A percentile compares a stretch with the other conserved stretches of the same genome.
These are phyloP conservation scores for Penicillium crystallinum DNA, from an alignment of 495 filamentous ascomycete species.

Conservation along the genomic window DNA sequence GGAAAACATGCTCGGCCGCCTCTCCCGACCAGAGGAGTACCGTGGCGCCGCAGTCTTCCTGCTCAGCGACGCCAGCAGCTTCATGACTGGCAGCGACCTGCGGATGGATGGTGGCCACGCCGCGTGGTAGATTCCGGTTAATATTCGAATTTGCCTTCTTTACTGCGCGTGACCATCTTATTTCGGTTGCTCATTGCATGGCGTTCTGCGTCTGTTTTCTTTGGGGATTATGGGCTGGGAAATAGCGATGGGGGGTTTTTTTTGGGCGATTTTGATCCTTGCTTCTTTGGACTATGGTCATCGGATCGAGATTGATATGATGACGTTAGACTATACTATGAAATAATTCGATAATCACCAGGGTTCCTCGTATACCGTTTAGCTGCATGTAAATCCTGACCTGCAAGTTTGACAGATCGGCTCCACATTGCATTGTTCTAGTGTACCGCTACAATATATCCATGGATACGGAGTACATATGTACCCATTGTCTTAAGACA, in stretches of 20 bases:
- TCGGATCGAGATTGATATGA: background rate
- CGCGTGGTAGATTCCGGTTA: conserved; percentile 55
- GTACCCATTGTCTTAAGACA: too few species aligned
- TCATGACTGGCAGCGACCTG: conserved; percentile 79
- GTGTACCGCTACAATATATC: too few species aligned
- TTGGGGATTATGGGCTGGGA: background rate
- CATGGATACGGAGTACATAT: too few species aligned
- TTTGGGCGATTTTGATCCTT: background rate
- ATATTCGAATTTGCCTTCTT: background rate
- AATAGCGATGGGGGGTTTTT: conserved; percentile 10
- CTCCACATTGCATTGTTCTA: conserved; percentile 5
- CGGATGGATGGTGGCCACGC: conserved; percentile 78
- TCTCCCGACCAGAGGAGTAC: conserved; percentile 79
- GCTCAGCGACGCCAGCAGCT: conserved; percentile 78
- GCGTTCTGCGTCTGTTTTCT: conserved; percentile 9
- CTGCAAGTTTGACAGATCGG: conserved; percentile 13
- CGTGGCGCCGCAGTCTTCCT: conserved; percentile 77
- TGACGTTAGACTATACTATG: conserved; percentile 21
- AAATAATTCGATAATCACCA: background rate
- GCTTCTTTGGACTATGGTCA: background rate
- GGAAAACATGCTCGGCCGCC: conserved; percentile 81
- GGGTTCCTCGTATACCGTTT: conserved; percentile 2
- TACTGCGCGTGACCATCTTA: conserved; percentile 3
- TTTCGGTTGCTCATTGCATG: conserved; percentile 21
- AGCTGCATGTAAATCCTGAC: conserved; percentile 15